These are phyloP conservation scores for Eremothecium cymbalariae DNA, from an alignment of 1,139 yeast species.

Conservation along the genomic window DNA sequence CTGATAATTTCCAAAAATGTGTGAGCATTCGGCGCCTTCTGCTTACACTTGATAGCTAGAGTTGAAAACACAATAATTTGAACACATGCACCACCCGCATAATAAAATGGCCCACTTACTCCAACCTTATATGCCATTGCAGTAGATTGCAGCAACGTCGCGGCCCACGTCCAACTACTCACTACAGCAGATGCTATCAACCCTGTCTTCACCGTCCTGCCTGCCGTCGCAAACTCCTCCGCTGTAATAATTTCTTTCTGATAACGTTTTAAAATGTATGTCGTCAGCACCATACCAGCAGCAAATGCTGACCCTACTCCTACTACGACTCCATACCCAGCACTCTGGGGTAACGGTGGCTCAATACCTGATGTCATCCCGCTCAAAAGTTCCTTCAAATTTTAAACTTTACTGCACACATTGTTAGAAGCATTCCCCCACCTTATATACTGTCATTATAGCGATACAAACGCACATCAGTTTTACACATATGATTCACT, in stretches of 20 bases:
- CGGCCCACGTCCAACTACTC: constrained; percentile 93
- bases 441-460: too few species aligned
- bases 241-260: constrained; percentile 78
- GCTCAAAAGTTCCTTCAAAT: too few species aligned
- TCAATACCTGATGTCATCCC: too few species aligned
- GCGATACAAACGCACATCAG: too few species aligned
- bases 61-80: constrained; percentile 68
- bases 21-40: constrained; percentile 67
- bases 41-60: constrained; percentile 65
- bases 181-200: constrained; percentile 82
- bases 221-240: constrained; percentile 85
- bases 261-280: constrained; percentile 61
- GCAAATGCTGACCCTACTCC: constrained; percentile 84
- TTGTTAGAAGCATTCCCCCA: too few species aligned
- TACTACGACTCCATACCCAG: constrained; percentile 88
- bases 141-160: constrained; percentile 68
- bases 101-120: constrained; percentile 64
- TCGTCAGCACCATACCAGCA: constrained; percentile 65
- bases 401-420: too few species aligned
- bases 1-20: constrained; percentile 65
- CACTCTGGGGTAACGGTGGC: constrained; percentile 53
- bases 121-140: constrained; percentile 76
- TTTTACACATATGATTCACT: too few species aligned
- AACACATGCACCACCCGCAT: constrained; percentile 66
- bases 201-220: constrained; percentile 74